These are phyloP conservation scores for Ceratobasidium theobromae DNA, from an alignment of 1,284 basidiomycete genomes.

Conservation along the genomic window DNA sequence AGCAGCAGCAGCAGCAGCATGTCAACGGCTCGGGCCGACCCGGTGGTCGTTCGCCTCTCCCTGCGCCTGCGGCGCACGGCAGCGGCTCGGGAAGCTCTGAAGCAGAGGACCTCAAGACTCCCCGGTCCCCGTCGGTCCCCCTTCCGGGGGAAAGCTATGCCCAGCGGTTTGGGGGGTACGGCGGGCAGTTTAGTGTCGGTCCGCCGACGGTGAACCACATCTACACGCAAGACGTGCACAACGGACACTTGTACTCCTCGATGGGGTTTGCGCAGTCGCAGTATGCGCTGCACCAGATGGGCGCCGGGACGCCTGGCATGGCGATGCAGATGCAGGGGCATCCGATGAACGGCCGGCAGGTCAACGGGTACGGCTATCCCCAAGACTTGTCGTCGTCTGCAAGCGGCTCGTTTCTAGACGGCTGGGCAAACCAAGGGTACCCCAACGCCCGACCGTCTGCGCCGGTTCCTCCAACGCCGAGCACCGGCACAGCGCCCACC, in stretches of 20 bases:
- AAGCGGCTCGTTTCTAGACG: conserved; percentile 24
- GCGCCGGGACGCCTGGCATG: conserved; percentile 17
- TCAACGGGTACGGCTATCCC: conserved; percentile 6
- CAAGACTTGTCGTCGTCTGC: conserved; percentile 23
- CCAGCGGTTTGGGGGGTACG: conserved; percentile 8
- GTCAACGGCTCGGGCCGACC: background rate
- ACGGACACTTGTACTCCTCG: conserved; percentile 22
- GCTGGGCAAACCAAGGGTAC: conserved; percentile 23
- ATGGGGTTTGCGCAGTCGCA: conserved; percentile 26
- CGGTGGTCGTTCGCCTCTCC: conserved; percentile 12
- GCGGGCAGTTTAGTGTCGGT: background rate
- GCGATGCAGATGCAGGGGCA: conserved; percentile 10
- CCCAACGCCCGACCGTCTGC: conserved; percentile 12
- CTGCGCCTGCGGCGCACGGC: background rate
- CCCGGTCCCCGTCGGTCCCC: conserved; percentile 16
- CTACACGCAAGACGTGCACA: conserved; percentile 19
- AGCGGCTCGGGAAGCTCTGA: conserved; percentile 15
- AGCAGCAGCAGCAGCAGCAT: background rate
- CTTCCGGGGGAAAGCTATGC: background rate
- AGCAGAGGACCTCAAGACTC: conserved; percentile 15
- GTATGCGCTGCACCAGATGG: conserved; percentile 20
- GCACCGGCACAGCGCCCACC: background rate
- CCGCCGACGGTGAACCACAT: conserved; percentile 19
- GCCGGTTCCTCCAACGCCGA: conserved; percentile 19
- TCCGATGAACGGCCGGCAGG: conserved; percentile 1